A percentile compares a stretch with the other conserved stretches of the same genome.
phyloP scores from a whole-genome alignment of 2,329 filamentous ascomycete genomes.

The Colletotrichum tamarilloi region DNA sequence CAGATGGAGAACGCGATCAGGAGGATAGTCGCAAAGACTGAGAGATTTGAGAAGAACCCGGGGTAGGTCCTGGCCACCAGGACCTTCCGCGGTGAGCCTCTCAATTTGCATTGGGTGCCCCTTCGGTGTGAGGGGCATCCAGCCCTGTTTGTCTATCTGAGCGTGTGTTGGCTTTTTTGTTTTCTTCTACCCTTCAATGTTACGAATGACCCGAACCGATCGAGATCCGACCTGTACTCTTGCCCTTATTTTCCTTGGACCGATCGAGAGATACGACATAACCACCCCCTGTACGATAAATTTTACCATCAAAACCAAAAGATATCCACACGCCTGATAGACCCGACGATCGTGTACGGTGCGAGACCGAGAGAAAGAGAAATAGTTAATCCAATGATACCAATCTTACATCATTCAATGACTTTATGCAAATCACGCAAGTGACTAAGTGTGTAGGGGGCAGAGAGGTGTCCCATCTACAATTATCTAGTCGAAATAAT shows the following conservation, averaged over 20 bases:
- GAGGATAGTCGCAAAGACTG: slow-evolving; percentile 6
- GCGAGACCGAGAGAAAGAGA: neutral
- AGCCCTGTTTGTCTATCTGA: neutral
- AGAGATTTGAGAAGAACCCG: neutral
- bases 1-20: slow-evolving; percentile 10
- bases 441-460: neutral
- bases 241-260: slow-evolving; percentile 13
- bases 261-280: slow-evolving; percentile 11
- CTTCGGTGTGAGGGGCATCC: neutral
- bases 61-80: neutral
- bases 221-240: slow-evolving; percentile 1
- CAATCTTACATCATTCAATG: neutral
- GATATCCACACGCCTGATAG: slow-evolving; percentile 3
- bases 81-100: neutral
- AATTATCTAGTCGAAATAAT: neutral
- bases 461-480: neutral
- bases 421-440: neutral
- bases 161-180: slow-evolving; percentile 5
- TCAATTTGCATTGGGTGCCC: neutral
- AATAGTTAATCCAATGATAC: neutral
- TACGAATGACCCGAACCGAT: slow-evolving; percentile 8
- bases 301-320: neutral
- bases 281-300: slow-evolving; percentile 20
- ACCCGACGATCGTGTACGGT: slow-evolving; percentile 12
- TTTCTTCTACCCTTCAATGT: neutral